Evolutionary conservation across 2,329 filamentous ascomycete species (phyloP), one percentile per base, ranked within the genome.

Genomic region (Clarireedia monteithiana): DNA sequence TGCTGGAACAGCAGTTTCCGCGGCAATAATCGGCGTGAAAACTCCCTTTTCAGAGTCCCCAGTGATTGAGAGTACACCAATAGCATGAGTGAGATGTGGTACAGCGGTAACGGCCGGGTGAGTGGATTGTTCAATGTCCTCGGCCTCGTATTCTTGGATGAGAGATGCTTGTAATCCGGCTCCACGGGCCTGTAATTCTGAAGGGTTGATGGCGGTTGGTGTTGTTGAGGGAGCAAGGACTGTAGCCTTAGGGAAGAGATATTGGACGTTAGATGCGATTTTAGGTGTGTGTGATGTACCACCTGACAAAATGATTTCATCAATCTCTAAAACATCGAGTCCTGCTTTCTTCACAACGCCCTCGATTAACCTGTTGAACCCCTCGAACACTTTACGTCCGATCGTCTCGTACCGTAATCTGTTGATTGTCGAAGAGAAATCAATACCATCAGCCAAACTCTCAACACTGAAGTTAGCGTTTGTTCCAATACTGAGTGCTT

Each of bases 71-170:
- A 95, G 80, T 53, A 97, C 87, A 70, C 94, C 94, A 61, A 99
- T 88, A 60, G 92, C 88, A 69, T 91, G 88, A 65, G 83, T 79
- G 61, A 95, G 85, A 76, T 99, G 94, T 66, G 91, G 90, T 52
- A 95, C 91, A 15, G 91, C 92, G 36, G 92, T 96, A 62, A 99
- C 91, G 69, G 91, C 89, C 52, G 94, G 86, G 77, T 99, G 92
- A 48, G 91, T 95, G 60, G 89, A 95, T 79, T 96, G 91, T 71
- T 95, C 89, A 65, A 99, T 95, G 70, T 97, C 92, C 63, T 90
- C 85, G 64, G 84, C 80, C 67, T 99, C 94, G 73, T 95, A 99
- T 73, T 96, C 92, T 72, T 91, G 85, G 71, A 99, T 90, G 61
- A 99, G 78, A 59, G 86, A 95, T 39, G 94, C 94, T 75, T 99